Percentiles rank a stretch among this genome's conserved stretches.
Conservation (phyloP, 1,284 basidiomycete genomes). For the Ustilago lituana region DNA sequence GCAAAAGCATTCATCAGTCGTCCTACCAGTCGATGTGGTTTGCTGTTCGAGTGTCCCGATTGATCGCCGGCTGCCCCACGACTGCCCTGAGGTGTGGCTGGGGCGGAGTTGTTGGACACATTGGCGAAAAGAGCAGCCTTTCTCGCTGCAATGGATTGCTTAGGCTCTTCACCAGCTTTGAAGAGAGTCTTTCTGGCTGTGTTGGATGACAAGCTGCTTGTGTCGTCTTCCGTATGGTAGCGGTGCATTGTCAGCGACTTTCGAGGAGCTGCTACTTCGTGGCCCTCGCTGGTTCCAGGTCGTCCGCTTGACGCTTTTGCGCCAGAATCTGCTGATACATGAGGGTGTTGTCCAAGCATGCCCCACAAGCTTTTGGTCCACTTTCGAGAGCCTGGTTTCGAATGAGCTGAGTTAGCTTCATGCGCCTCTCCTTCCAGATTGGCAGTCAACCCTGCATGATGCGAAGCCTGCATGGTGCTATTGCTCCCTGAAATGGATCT, state of each 20-base stretch:
- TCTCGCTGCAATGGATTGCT: slow-evolving; percentile 34
- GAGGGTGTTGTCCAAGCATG: slow-evolving; percentile 27
- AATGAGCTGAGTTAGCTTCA: slow-evolving; percentile 1
- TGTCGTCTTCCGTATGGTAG: slow-evolving; percentile 31
- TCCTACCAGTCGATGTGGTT: slow-evolving; percentile 33
- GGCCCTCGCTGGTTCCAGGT: slow-evolving; percentile 21
- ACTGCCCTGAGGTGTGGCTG: slow-evolving; percentile 15
- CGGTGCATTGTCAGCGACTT: slow-evolving; percentile 32
- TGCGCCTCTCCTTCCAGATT: slow-evolving; percentile 1
- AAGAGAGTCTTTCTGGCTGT: slow-evolving; percentile 18
- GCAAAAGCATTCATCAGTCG: slow-evolving; percentile 40
- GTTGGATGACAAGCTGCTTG: slow-evolving; percentile 5
- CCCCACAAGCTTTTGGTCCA: slow-evolving; percentile 54
- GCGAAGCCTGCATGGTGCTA: slow-evolving; percentile 3
- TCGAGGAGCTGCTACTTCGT: slow-evolving; percentile 10
- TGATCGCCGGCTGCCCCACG: slow-evolving; percentile 3
- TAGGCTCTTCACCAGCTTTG: slow-evolving; percentile 33
- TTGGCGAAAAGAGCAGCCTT: slow-evolving; percentile 34
- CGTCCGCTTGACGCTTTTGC: not conserved
- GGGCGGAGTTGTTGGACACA: slow-evolving; percentile 21
- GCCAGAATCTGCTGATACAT: slow-evolving; percentile 10
- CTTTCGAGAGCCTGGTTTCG: slow-evolving; percentile 19
- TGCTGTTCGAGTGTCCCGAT: slow-evolving; percentile 2
- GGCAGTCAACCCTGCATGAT: not conserved
- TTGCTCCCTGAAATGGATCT: slow-evolving; percentile 14